These are phyloP conservation scores for Phytopythium delawarense DNA, from an alignment of 352 stramenopile genomes.

Conservation along the genomic window DNA sequence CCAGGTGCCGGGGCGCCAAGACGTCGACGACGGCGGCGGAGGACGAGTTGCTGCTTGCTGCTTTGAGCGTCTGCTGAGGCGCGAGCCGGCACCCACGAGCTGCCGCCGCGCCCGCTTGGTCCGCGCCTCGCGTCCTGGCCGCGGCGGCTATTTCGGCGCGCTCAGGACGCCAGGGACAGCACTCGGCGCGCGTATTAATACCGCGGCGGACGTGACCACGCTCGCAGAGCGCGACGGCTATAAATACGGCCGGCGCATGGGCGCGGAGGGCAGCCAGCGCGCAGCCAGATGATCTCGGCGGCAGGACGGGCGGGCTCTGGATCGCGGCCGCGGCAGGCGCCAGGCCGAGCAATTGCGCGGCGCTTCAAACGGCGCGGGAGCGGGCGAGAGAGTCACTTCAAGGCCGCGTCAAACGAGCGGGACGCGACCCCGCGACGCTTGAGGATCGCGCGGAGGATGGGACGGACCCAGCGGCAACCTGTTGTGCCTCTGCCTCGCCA, in stretches of 20 bases:
- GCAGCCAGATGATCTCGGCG: not conserved
- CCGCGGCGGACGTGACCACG: not conserved
- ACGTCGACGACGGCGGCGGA: not conserved
- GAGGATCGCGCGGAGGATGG: not conserved
- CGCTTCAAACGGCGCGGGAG: not conserved
- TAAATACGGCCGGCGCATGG: not conserved
- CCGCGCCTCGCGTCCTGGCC: not conserved
- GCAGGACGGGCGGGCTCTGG: not conserved
- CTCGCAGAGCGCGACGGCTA: not conserved
- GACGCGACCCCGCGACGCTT: not conserved
- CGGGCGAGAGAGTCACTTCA: not conserved
- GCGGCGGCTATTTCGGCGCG: slow-evolving; percentile 4
- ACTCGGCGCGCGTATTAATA: slow-evolving; percentile 5
- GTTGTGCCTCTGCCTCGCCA: too few species aligned
- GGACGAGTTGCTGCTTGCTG: not conserved
- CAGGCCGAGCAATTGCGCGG: not conserved
- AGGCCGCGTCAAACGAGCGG: not conserved
- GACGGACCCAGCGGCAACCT: too few species aligned
- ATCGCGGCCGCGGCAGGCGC: not conserved
- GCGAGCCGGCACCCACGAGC: not conserved
- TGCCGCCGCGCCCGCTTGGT: not conserved
- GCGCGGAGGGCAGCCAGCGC: not conserved
- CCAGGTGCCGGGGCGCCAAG: not conserved
- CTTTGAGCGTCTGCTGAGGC: not conserved
- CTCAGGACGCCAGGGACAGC: not conserved